Base-by-base conservation (phyloP, 495 filamentous ascomycete species). In the Aspergillus nanangensis region DNA sequence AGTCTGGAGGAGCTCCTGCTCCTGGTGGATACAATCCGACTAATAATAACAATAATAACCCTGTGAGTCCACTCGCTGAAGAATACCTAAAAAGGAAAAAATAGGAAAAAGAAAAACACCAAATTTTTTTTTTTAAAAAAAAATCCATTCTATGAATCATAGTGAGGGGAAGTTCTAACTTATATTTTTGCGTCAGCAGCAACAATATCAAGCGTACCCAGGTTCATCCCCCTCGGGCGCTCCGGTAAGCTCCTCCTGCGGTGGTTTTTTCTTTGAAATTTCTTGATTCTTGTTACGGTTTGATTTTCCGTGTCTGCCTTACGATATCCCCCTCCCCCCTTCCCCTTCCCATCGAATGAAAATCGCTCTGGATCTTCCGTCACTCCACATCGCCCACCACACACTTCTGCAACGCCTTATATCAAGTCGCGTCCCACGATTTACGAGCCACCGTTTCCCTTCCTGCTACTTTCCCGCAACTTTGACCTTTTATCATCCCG, bases 131-230 rank as follows among this genome's bases (percentile, higher is more conserved):
- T 42, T 41, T 43, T 43, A 11, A 21, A n/a, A n/a, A n/a, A n/a
- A n/a, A n/a, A n/a, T n/a, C n/a, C n/a, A n/a, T n/a, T n/a, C n/a
- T n/a, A n/a, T n/a, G n/a, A n/a, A n/a, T n/a, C n/a, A n/a, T n/a
- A n/a, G n/a, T n/a, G n/a, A n/a, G n/a, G n/a, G n/a, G n/a, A n/a
- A n/a, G n/a, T n/a, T n/a, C n/a, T n/a, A n/a, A n/a, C n/a, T n/a
- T n/a, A n/a, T n/a, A n/a, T n/a, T n/a, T n/a, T n/a, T n/a, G n/a
- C 39, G 41, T 32, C 47, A 52, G 35, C 44, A 48, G 18, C 52
- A 44, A 23, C 63, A 65, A 37, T 74, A 74, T 48, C 69, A 71
- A 57, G 66, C 69, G 51, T 74, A 72, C 48, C 60, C 63, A 43
- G 66, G 63, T 44, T 56, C 60, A 32, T 56, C 65, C 37, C 58